Conservation (phyloP, 805 yeast species). For the Yarrowia sp. region DNA sequence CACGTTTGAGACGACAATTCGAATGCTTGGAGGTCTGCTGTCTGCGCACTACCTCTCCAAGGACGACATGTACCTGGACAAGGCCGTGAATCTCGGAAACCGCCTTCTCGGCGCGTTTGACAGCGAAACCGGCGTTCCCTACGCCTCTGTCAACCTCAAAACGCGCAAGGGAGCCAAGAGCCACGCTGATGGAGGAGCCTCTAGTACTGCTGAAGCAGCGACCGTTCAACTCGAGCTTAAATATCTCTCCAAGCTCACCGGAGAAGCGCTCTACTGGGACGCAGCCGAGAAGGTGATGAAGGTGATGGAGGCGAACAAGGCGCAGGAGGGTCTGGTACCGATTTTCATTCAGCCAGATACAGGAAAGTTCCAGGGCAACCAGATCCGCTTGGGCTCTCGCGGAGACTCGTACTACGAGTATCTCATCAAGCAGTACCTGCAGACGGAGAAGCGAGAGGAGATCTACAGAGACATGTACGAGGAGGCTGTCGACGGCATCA, state of each 20-base stretch:
- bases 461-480: conserved; percentile 72
- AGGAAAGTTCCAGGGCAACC: conserved; percentile 61
- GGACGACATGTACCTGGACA: conserved; percentile 69
- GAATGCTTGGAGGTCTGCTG: conserved; percentile 91
- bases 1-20: conserved; percentile 89
- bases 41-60: conserved; percentile 72
- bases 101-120: conserved; percentile 68
- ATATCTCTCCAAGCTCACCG: conserved; percentile 75
- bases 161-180: conserved; percentile 59
- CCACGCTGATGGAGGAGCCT: conserved; percentile 71
- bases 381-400: conserved; percentile 81
- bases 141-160: conserved; percentile 69
- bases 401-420: conserved; percentile 95
- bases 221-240: conserved; percentile 86
- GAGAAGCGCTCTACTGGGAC: conserved; percentile 76
- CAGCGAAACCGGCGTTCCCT: conserved; percentile 68
- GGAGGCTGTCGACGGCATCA: conserved; percentile 74
- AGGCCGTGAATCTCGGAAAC: conserved; percentile 77
- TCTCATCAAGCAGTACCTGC: conserved; percentile 77
- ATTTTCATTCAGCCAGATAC: conserved; percentile 72
- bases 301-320: conserved; percentile 61
- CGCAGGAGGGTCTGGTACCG: conserved; percentile 77
- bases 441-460: conserved; percentile 60
- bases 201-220: conserved; percentile 86
- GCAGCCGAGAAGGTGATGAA: conserved; percentile 71